A percentile compares a stretch with the other conserved stretches of the same genome.
These are phyloP conservation scores for Lipomyces orientalis DNA, from an alignment of 805 yeast species.

Conservation along the genomic window DNA sequence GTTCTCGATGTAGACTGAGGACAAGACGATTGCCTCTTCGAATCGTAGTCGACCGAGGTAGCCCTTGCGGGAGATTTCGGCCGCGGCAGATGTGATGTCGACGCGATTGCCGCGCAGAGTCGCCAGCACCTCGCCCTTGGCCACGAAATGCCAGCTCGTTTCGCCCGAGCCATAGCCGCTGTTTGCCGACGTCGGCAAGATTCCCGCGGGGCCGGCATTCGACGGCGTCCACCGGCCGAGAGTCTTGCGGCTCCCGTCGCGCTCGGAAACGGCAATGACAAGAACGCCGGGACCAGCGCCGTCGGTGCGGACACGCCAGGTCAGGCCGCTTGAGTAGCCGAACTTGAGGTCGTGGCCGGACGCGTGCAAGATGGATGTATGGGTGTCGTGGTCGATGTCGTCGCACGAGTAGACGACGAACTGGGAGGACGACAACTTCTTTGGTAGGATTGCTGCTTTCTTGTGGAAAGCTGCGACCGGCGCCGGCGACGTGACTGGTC, in stretches of 20 bases:
- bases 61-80: constrained; percentile 8
- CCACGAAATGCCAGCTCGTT: constrained; percentile 6
- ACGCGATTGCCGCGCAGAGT: constrained; percentile 4
- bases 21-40: constrained; percentile 28
- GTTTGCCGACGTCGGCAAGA: not conserved
- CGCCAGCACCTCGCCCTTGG: constrained; percentile 12
- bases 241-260: constrained; percentile 1
- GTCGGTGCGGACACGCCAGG: constrained; percentile 3
- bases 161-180: not conserved
- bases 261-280: constrained; percentile 3
- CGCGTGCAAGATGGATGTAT: constrained; percentile 4
- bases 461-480: constrained; percentile 2
- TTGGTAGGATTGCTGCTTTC: constrained; percentile 57
- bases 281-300: not conserved
- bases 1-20: constrained; percentile 23
- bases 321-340: constrained; percentile 2
- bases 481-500: not conserved
- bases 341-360: constrained; percentile 4
- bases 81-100: constrained; percentile 5
- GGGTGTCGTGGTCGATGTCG: constrained; percentile 8
- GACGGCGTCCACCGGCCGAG: constrained; percentile 8
- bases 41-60: constrained; percentile 24
- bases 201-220: not conserved
- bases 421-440: constrained; percentile 68
- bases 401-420: constrained; percentile 46